Base-by-base conservation (phyloP, 1,139 yeast genomes). In the Suhomyces chickasaworum region DNA sequence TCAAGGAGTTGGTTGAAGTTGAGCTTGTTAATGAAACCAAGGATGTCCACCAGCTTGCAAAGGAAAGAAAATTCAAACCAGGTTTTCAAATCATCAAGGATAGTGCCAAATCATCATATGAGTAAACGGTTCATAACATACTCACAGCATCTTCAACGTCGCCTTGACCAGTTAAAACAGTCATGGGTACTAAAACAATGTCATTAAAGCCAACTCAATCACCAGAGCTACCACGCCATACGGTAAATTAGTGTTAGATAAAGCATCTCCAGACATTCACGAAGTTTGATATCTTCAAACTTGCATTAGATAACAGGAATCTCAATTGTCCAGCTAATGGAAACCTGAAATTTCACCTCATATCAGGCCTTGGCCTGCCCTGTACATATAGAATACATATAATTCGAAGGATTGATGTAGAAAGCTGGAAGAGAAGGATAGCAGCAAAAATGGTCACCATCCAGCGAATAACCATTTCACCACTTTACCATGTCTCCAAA, bases 1-100 rank as follows among this genome's bases (percentile, higher is more conserved):
- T 93, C 46, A 93, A 93, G 66, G 98, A 93, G 65, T 73, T 93
- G 47, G 93, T 93, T n/a, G 80, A 80, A 48, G 95, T 93, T 25
- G 95, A 90, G 56, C 72, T 90, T 37, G 84, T 86, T 7, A 83
- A 83, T 39, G 68, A 74, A 32, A 67, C 65, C 21, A 66, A 80
- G 57, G 65, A 81, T 1, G 75, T 71, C 41, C 63, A 66, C n/a
- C 73, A 85, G 57, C 72, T 83, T 60, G 73, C 84, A 46, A 60
- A 59, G n/a, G 73, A 72, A 37, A 78, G 91, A 66, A 84, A 80
- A 61, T 74, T 77, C 45, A 77, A 77, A 41, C 82, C 89, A 10
- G 95, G 95, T 0, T 56, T 50, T 27, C 53, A 51, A 25, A 41
- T 53, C 39, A 34, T 55, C 25, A 54, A 41, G 12, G 42, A 37